Percentiles rank a stretch among this genome's conserved stretches.
phyloP scores from a whole-genome alignment of 202 grass and related monocot genomes.

The Miscanthus sacchariflorus region DNA sequence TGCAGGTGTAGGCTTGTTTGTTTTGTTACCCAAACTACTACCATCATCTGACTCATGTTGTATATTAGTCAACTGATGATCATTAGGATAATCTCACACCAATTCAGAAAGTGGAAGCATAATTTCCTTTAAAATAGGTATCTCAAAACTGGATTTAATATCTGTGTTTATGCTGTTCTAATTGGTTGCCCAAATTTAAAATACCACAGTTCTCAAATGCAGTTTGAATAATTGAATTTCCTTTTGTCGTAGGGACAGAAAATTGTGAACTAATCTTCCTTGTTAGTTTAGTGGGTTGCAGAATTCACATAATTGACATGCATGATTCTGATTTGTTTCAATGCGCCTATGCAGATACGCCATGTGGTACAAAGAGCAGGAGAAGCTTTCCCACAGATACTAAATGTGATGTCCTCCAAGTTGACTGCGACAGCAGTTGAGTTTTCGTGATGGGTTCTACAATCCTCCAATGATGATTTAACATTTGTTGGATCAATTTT shows the following conservation, averaged over 20 bases:
- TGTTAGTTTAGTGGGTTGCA: background rate
- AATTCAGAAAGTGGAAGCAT: background rate
- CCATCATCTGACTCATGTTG: background rate
- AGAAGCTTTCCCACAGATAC: conserved; percentile 92
- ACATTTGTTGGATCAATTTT: conserved; percentile 43
- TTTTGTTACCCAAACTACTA: background rate
- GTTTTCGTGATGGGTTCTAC: conserved; percentile 25
- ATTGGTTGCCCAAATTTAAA: background rate
- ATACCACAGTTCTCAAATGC: background rate
- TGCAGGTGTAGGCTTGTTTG: background rate
- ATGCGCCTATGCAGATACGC: conserved; percentile 68
- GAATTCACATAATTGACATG: background rate
- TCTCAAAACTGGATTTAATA: background rate
- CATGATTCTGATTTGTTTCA: conserved; percentile 22
- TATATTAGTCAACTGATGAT: background rate
- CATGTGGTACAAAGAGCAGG: conserved; percentile 86
- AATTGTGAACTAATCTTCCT: background rate
- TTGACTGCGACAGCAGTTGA: conserved; percentile 7
- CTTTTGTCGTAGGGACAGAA: background rate
- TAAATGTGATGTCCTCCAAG: conserved; percentile 27
- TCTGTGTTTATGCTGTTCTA: background rate
- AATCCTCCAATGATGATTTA: conserved; percentile 38
- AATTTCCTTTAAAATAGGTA: background rate
- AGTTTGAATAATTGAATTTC: background rate
- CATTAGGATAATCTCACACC: background rate